Evolutionary conservation across 352 stramenopile genomes (phyloP).

Genomic region (Globisporangium spiculum): DNA sequence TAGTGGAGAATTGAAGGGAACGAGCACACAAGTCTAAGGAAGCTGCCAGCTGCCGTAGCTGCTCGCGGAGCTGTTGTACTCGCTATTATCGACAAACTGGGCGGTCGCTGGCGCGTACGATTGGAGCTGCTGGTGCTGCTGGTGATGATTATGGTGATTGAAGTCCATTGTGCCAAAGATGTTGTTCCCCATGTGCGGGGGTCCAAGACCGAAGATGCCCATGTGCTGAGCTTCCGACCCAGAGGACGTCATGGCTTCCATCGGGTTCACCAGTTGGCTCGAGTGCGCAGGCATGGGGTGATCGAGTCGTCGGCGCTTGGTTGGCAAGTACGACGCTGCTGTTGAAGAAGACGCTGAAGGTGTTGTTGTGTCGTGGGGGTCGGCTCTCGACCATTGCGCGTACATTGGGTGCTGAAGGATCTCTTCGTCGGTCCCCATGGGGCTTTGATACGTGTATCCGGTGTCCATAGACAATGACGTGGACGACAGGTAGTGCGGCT

Average conservation of each 20-base stretch:
- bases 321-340: conserved; percentile 13
- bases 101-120: conserved; percentile 1
- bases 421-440: conserved; percentile 48
- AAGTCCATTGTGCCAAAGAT: conserved; percentile 12
- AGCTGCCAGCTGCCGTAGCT: conserved; percentile 15
- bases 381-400: conserved; percentile 19
- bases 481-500: conserved; percentile 20
- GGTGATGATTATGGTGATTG: conserved; percentile 1
- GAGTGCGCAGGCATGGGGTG: not conserved
- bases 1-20: not conserved
- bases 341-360: not conserved
- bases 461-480: conserved; percentile 24
- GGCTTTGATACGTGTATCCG: conserved; percentile 45
- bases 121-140: conserved; percentile 5
- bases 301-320: conserved; percentile 16
- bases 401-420: conserved; percentile 34
- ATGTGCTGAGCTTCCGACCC: conserved; percentile 2
- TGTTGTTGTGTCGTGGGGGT: conserved; percentile 11
- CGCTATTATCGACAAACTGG: conserved; percentile 2
- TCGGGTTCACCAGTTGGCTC: conserved; percentile 26
- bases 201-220: conserved; percentile 3
- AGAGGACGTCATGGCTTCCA: conserved; percentile 25
- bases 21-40: not conserved
- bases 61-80: conserved; percentile 1
- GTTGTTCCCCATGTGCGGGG: not conserved